Evolutionary conservation across 2,329 filamentous ascomycete genomes (phyloP), one percentile per base, ranked within the genome.

Genomic region (Sarocladium brachiariae): DNA sequence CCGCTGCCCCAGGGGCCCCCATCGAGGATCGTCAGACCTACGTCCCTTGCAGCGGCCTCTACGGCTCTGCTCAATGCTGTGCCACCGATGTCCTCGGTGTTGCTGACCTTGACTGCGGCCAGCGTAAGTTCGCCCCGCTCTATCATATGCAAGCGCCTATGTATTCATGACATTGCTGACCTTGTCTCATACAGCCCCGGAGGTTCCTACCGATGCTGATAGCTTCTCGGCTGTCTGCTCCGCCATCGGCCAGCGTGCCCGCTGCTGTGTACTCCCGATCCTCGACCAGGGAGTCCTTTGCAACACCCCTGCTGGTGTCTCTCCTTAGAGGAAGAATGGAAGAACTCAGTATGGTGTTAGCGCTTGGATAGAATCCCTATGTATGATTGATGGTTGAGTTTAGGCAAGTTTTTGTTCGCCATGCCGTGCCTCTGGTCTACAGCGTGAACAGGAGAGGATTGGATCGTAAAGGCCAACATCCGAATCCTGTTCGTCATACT

Each of bases 71-170:
- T 5, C 71, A 75, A 56, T 84, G 80, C 72, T 84, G 80, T 60
- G 74, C 78, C 7, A 79, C 78, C 38, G 75, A 83, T 57, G 71
- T 83, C 43, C 72, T 83, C 41, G 72, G 75, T 56, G 54, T 81
- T 52, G 76, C 73, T 4, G 68, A 77, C 63, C 67, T 81, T 48
- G 66, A 83, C 68, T 84, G 80, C 67, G 63, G 58, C 16, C 58
- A 66, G 53, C 76, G 77, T 79, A 69, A 54, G 74, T 67, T 18
- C 13, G 33, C 35, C 8, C 8, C 4, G 3, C 37, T 21, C 41
- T 16, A 13, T 11, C 19, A 34, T n/a, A n/a, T n/a, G n/a, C n/a
- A n/a, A n/a, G n/a, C n/a, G n/a, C n/a, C n/a, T n/a, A n/a, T n/a
- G n/a, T n/a, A n/a, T n/a, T n/a, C n/a, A n/a, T n/a, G n/a, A n/a